These are phyloP conservation scores for Talaromyces sp. DNA, from an alignment of 2,329 filamentous ascomycete genomes.

Conservation along the genomic window DNA sequence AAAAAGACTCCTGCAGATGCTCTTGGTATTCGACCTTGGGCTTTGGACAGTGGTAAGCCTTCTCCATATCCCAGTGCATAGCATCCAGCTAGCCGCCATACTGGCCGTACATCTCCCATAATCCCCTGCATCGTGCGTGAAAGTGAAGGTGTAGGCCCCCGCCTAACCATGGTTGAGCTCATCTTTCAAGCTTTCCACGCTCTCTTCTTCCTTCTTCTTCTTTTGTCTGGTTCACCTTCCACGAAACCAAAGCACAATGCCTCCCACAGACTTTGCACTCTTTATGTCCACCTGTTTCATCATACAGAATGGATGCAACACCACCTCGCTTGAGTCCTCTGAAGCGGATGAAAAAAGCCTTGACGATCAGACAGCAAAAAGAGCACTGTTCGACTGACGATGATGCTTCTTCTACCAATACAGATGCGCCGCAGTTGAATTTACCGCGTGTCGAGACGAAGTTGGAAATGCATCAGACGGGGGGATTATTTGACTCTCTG, in stretches of 20 bases:
- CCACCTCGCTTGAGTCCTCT: conserved; percentile 20
- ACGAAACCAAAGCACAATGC: neutral
- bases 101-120: conserved; percentile 3
- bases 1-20: conserved; percentile 18
- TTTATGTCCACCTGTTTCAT: neutral
- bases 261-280: neutral
- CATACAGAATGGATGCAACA: conserved; percentile 10
- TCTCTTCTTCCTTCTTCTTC: neutral
- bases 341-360: conserved; percentile 27
- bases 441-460: conserved; percentile 41
- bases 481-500: conserved; percentile 34
- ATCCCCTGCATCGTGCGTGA: conserved; percentile 16
- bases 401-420: conserved; percentile 22
- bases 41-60: conserved; percentile 19
- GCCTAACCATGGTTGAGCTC: conserved; percentile 2
- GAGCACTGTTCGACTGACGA: conserved; percentile 24
- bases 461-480: conserved; percentile 44
- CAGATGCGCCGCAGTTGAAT: conserved; percentile 36
- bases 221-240: neutral
- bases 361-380: conserved; percentile 10
- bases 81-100: neutral
- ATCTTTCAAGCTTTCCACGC: neutral
- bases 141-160: conserved; percentile 5
- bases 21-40: conserved; percentile 13
- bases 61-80: no score